A percentile compares a stretch with the other conserved stretches of the same genome.
Evolutionary conservation across 2,329 filamentous ascomycete species (phyloP).

Genomic region (Penicillium sp.): DNA sequence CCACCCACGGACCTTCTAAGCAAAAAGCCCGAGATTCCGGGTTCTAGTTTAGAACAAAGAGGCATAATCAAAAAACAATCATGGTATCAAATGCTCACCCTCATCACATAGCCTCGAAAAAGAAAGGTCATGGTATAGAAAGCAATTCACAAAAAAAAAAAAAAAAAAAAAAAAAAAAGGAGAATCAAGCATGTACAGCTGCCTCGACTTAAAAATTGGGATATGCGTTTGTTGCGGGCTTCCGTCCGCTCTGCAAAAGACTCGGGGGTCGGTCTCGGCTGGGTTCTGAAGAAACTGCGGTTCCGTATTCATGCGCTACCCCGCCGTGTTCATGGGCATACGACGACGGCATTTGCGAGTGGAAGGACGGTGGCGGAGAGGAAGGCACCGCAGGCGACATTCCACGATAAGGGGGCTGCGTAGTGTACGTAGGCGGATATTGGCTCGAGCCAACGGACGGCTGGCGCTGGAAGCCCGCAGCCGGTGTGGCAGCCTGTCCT

Average conservation of each 20-base stretch:
- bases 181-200: background rate
- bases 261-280: conserved; percentile 35
- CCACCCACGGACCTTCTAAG: too few relatives aligned
- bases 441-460: conserved; percentile 23
- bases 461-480: conserved; percentile 21
- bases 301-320: background rate
- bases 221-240: conserved; percentile 32
- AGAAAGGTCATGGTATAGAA: background rate
- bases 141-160: background rate
- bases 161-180: conserved; percentile 1
- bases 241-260: conserved; percentile 38
- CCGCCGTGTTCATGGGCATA: conserved; percentile 10
- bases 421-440: conserved; percentile 21
- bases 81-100: conserved; percentile 12
- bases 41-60: too few relatives aligned
- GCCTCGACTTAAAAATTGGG: conserved; percentile 27
- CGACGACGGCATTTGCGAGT: conserved; percentile 12
- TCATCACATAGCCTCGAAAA: conserved; percentile 4
- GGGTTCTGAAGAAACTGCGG: conserved; percentile 10
- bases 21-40: too few relatives aligned
- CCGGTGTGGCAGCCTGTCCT: background rate
- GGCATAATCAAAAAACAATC: conserved; percentile 3
- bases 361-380: conserved; percentile 31
- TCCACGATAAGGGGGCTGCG: conserved; percentile 16
- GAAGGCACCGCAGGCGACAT: conserved; percentile 19